Evolutionary conservation across 1,139 yeast species (phyloP), one percentile per base, ranked within the genome.

Genomic region (Yamadazyma membranifaciens): DNA sequence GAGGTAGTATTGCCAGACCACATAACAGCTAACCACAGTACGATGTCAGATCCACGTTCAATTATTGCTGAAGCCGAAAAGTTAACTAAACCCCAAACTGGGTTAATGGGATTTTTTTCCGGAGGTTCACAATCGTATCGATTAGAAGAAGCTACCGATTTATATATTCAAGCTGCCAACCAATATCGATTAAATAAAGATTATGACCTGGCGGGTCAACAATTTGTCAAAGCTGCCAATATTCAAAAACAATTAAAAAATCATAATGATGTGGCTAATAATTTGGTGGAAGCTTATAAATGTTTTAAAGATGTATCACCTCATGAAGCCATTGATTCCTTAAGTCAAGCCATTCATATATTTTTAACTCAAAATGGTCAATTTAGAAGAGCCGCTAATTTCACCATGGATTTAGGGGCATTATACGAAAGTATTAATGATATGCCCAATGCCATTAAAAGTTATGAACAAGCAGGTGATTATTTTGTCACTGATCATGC

Each of bases 401-500:
- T 87, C 65, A 85, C 92, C 55, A 80, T 85, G 73, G 98, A 92
- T 59, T 74, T 92, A 55, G 98, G 91, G 3, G 92, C 82, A 50
- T 65, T 92, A 36, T 88, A 87, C 59, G 98, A 92, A 62, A 75
- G 75, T 37, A 68, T 86, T 29, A 76, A 77, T 41, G 95, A 91
- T 56, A 62, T 67, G 20, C 69, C 73, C 13, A 77, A 77, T 50
- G 97, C 98, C 3, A 75, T 85, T 41, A 73, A 74, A 44, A 80
- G 92, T 24, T 92, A 86, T 60, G 95, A 89, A 57, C 87, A 85
- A 54, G 97, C 98, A 4, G 97, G 96, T 32, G 98, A 94, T 57
- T 92, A 96, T 87, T 89, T 86, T 59, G 79, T 81, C 45, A 89
- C 94, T 47, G 98, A 92, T 64, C 92, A 88, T 46, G 98, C 98